These are phyloP conservation scores for Picochlorum sp. DNA, from an alignment of 139 green algal genomes.

Conservation along the genomic window DNA sequence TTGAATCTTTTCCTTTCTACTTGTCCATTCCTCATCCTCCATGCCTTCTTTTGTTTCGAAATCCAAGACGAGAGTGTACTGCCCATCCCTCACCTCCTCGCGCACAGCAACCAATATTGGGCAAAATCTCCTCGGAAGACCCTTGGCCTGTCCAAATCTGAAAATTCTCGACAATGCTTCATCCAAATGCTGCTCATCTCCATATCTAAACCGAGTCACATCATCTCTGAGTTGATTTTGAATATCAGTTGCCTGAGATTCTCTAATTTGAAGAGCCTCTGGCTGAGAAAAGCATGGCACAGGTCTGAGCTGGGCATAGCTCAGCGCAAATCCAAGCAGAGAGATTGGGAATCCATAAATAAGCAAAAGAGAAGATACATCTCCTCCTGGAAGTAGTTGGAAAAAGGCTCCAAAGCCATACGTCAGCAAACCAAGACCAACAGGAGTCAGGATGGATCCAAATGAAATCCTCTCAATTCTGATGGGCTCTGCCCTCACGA, in stretches of 20 bases:
- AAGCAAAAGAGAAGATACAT: constrained; percentile 81
- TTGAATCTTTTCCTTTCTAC: constrained; percentile 70
- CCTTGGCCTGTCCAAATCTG: constrained; percentile 50
- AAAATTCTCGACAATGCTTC: constrained; percentile 92
- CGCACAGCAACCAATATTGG: constrained; percentile 72
- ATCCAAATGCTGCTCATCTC: constrained; percentile 97
- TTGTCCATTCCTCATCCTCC: constrained; percentile 51
- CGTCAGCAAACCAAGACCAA: constrained; percentile 63
- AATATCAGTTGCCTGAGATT: constrained; percentile 85
- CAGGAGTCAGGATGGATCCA: constrained; percentile 68
- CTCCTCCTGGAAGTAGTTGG: constrained; percentile 74
- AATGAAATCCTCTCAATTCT: constrained; percentile 54
- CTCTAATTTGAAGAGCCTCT: constrained; percentile 64
- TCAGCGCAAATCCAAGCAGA: constrained; percentile 90
- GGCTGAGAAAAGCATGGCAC: constrained; percentile 65
- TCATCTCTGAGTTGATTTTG: constrained; percentile 87
- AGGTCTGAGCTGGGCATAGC: constrained; percentile 77
- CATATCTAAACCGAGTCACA: constrained; percentile 75
- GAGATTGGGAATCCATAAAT: constrained; percentile 96
- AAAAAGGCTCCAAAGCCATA: constrained; percentile 95
- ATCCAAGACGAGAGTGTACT: constrained; percentile 59
- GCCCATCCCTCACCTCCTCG: constrained; percentile 60
- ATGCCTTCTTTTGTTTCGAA: constrained; percentile 63
- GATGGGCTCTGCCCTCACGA: constrained; percentile 18
- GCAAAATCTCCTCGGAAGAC: constrained; percentile 55